Percentiles rank a stretch among this genome's conserved stretches.
These are phyloP conservation scores for Schizothecium vesticola DNA, from an alignment of 495 filamentous ascomycete genomes.

Conservation along the genomic window DNA sequence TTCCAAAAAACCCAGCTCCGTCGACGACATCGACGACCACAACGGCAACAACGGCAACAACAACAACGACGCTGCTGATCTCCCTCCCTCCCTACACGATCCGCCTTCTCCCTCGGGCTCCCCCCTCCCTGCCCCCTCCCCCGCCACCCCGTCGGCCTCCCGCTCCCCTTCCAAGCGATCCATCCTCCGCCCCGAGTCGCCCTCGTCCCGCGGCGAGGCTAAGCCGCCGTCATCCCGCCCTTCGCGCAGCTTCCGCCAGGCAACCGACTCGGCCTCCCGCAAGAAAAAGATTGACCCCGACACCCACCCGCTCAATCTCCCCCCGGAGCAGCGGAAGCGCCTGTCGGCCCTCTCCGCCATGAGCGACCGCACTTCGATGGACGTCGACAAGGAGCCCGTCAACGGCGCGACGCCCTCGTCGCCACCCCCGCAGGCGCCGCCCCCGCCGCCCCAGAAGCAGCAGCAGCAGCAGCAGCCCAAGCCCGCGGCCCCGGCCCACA, in stretches of 20 bases:
- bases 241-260: conserved; percentile 37
- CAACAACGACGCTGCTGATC: not conserved
- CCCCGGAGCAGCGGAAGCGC: conserved; percentile 74
- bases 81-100: not conserved
- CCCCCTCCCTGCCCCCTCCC: conserved; percentile 11
- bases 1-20: conserved; percentile 44
- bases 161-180: conserved; percentile 29
- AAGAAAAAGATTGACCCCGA: conserved; percentile 58
- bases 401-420: conserved; percentile 43
- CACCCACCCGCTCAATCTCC: conserved; percentile 79
- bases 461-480: conserved; percentile 17
- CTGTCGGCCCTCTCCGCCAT: conserved; percentile 65
- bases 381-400: conserved; percentile 66
- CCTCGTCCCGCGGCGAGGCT: conserved; percentile 22
- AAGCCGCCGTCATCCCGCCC: conserved; percentile 31
- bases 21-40: conserved; percentile 44
- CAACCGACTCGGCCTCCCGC: conserved; percentile 35
- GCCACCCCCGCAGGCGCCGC: conserved; percentile 30
- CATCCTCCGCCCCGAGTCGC: conserved; percentile 21
- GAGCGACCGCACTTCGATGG: conserved; percentile 67
- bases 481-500: conserved; percentile 26
- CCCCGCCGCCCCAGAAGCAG: conserved; percentile 15
- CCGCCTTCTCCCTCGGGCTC: conserved; percentile 11
- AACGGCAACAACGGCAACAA: conserved; percentile 16
- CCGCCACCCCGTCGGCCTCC: conserved; percentile 19